Base-by-base conservation (phyloP, 148 eudicot genomes). In the Bassia scoparia region DNA sequence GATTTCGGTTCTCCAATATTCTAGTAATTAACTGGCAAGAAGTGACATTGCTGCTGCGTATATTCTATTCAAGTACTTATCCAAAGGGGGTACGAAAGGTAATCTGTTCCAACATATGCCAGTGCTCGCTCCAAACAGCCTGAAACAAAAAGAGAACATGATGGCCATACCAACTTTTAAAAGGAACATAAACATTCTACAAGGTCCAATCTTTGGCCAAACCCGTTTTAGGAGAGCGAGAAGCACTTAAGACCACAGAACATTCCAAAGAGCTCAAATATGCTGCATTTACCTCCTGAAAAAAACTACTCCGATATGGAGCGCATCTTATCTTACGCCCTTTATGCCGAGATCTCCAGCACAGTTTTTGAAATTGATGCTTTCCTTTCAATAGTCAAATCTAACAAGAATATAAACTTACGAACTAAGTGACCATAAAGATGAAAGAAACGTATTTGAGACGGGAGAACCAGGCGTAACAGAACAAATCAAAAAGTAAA, bases 31-130 rank as follows among this genome's bases (percentile, higher is more conserved):
- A 74, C 76, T 70, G 37, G 96, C 96, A 71, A 96, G 94, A 78
- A 82, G 87, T 63, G 87, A 97, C 99, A 96, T 70, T 90, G 89
- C 79, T 87, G 97, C 80, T 92, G 96, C 37, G 91, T 82, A 70
- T 86, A 90, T 71, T 96, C 99, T 90, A 96, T 74, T 96, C 99
- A 30, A 96, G 76, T 96, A 96, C 73, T 96, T 96, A 74, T 96
- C 99, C 99, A 96, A 37, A 96, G 87, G 14, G 89, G 83, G 74
- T 70, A 83, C 73, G 96, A 96, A 21, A 90, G 81, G 81, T 88
- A 92, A 87, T 96, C 99, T 61, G 97, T 85, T 35, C 97, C 99
- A 82, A 96, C 99, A 82, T 96, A 96, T 21, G 87, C 96, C 79
- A 96, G 75, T 77, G 94, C 92, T 64, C 99, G 87, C 84, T 96